phyloP scores from a whole-genome alignment of 176 grass and related monocot genomes.

The Rhynchospora pubera region DNA sequence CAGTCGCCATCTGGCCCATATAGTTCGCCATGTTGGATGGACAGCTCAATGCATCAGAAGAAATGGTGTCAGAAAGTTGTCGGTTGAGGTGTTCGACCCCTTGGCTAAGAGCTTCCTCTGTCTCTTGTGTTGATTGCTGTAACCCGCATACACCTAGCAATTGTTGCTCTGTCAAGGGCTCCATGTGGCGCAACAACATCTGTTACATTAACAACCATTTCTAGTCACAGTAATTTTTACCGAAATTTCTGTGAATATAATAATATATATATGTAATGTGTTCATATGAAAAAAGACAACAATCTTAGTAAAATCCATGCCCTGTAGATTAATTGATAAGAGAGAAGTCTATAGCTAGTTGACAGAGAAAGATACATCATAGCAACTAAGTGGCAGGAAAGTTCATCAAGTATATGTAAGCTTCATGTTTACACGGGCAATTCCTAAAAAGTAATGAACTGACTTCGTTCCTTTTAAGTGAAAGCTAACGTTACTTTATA shows the following conservation, averaged over 20 bases:
- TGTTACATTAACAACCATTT: constrained; percentile 7
- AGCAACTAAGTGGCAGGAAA: neutral
- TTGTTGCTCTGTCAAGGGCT: constrained; percentile 86
- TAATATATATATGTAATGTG: neutral
- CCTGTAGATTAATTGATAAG: neutral
- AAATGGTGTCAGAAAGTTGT: constrained; percentile 62
- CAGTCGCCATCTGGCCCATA: constrained; percentile 78
- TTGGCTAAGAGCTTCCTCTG: constrained; percentile 81
- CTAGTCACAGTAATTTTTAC: neutral
- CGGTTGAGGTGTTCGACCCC: constrained; percentile 80
- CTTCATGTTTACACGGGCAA: constrained; percentile 25
- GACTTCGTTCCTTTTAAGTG: constrained; percentile 13
- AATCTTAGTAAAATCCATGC: neutral
- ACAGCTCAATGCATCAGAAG: constrained; percentile 65
- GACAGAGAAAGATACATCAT: neutral
- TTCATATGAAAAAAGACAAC: neutral
- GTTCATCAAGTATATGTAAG: neutral
- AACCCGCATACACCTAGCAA: constrained; percentile 62
- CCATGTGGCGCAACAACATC: constrained; percentile 63
- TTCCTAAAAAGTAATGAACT: neutral
- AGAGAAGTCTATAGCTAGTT: neutral
- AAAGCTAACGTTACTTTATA: constrained; percentile 27
- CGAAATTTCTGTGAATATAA: neutral
- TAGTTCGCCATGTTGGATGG: constrained; percentile 78
- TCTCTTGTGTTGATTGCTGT: constrained; percentile 80